Base-by-base conservation (phyloP, 2,329 filamentous ascomycete species). In the Phyllosticta capitalensis region DNA sequence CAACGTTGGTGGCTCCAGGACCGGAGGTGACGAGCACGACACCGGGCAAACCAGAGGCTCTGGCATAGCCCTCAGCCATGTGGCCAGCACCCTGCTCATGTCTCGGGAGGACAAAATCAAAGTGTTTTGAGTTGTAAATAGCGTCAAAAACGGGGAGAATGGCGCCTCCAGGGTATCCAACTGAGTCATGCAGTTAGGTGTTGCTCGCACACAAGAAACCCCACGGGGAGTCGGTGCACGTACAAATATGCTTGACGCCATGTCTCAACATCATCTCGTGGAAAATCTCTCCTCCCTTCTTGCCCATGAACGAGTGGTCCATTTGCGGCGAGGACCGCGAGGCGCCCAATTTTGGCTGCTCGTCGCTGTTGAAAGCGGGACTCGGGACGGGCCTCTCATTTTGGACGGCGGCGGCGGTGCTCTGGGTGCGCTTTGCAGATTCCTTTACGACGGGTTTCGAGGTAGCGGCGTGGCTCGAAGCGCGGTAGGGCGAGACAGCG, bases 211-310 rank as follows among this genome's bases (percentile, higher is more conserved):
- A 51, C 49, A 53, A 53, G 24, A 53, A 53, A 22, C 62, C 52
- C 45, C 30, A 56, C 56, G 54, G 58, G 49, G 21, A 45, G 30
- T 54, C 22, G 49, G 52, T 38, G 30, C 66, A 86, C 90, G 71
- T 81, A 95, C 90, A 97, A 70, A 97, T 83, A 74, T 96, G 90
- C 79, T 96, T 94, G 60, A 99, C 92, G 67, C 81, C 83, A 67
- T 92, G 89, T 70, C 92, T 83, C 63, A 95, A 81, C 92, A 99
- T 96, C 92, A 97, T 97, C 78, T 97, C 92, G 75, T 97, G 92
- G 76, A 97, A 96, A 67, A 97, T 96, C 75, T 96, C 87, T 71
- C 94, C 94, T 71, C 94, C 92, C 55, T 85, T 95, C 81, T 92
- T 92, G 64, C 92, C 92, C 70, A 97, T 90, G 75, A 97, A 95